Base-by-base conservation (phyloP, 1,284 basidiomycete genomes). In the Somion occarium region DNA sequence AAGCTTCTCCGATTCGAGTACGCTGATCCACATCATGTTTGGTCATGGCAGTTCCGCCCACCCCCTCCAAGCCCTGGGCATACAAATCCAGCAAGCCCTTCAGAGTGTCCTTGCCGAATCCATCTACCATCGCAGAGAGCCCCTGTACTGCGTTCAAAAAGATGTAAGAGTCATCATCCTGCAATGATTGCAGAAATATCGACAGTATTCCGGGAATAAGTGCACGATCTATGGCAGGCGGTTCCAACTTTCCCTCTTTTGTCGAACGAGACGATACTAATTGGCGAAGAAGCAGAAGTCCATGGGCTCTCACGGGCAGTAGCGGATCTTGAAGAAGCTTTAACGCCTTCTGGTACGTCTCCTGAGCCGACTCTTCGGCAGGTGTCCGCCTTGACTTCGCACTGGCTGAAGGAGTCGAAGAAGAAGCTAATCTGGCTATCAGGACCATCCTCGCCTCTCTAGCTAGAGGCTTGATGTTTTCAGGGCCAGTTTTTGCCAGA, bases 131-230 rank as follows among this genome's bases (percentile, higher is more conserved):
- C 13, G 80, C 85, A 3, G 86, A 80, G 1, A 99, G 73, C 0
- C 94, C 96, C 62, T 95, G 90, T 3, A 97, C 87, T 0, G 92
- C 93, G 63, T 95, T 95, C 51, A 98, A 72, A 66, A 94, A 98
- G 53, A 98, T 85, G 68, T 95, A 98, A 27, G 91, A 93, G 64
- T 99, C 96, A 46, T 95, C 89, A 60, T 98, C 93, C 62, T 93
- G 88, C 2, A 97, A 71, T 0, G 86, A 81, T 60, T 91, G 83
- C 54, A 97, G 69, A 65, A 97, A 95, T 47, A 98, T 87, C 43
- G 91, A 90, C 42, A 95, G 71, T 58, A 98, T 91, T 1, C 85
- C 85, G 1, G 93, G 92, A 3, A 88, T 69, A 13, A 97, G 75
- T 0, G 88, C 85, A 2, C 72, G 67, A 55, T 84, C 78, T 11